Percentiles rank a stretch among this genome's conserved stretches.
phyloP scores from a whole-genome alignment of 352 stramenopile genomes.

The Phytophthora kernoviae region DNA sequence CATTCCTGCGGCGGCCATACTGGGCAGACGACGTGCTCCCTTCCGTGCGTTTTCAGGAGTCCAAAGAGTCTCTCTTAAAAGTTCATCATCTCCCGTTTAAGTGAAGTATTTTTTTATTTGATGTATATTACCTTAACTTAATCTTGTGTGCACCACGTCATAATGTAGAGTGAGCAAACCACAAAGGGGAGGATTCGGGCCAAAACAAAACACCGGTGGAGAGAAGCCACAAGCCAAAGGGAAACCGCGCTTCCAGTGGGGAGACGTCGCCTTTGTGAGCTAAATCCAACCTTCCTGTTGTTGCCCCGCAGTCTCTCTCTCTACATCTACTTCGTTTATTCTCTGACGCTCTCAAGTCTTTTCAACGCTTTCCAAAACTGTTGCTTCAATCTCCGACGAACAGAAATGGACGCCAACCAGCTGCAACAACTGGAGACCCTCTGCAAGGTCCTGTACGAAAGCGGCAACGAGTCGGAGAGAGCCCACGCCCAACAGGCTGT shows the following conservation, averaged over 20 bases:
- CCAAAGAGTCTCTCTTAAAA: background rate
- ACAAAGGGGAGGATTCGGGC: conserved; percentile 17
- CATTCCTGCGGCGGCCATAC: conserved; percentile 83
- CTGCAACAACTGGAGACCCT: conserved; percentile 81
- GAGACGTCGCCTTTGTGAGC: too few relatives aligned
- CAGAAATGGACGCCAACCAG: conserved; percentile 76
- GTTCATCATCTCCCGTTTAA: background rate
- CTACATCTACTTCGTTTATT: too few relatives aligned
- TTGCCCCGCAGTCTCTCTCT: too few relatives aligned
- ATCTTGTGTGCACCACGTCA: too few relatives aligned
- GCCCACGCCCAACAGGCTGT: conserved; percentile 83
- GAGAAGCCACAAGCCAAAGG: too few relatives aligned
- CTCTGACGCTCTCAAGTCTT: too few relatives aligned
- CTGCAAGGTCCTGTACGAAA: conserved; percentile 82
- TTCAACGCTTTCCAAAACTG: too few relatives aligned
- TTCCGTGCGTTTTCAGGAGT: conserved; percentile 25
- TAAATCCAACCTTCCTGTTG: too few relatives aligned
- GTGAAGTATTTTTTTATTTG: background rate
- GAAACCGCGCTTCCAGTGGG: too few relatives aligned
- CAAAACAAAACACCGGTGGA: conserved; percentile 24
- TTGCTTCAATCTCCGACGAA: too few relatives aligned
- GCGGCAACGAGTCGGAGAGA: conserved; percentile 71
- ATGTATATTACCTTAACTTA: too few relatives aligned
- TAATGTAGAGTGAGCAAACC: too few relatives aligned
- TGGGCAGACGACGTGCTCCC: conserved; percentile 4